A percentile compares a stretch with the other conserved stretches of the same genome.
Evolutionary conservation across 2,329 filamentous ascomycete species (phyloP).

Genomic region (Fusarium nodosum): DNA sequence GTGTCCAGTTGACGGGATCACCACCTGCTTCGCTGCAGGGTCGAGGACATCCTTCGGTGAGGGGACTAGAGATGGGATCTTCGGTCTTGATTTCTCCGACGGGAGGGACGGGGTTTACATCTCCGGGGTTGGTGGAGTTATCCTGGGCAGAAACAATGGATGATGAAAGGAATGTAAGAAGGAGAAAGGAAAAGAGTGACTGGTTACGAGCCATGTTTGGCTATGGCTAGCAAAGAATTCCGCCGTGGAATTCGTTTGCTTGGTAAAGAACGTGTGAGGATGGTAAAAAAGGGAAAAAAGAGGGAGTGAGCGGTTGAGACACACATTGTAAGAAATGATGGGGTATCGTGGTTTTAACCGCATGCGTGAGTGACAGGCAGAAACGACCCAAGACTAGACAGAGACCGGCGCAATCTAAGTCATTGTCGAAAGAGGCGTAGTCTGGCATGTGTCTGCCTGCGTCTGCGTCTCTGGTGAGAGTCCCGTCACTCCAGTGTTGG

Average conservation of each 20-base stretch:
- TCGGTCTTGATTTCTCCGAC: constrained; percentile 44
- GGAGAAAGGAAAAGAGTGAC: constrained; percentile 45
- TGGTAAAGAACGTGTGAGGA: constrained; percentile 8
- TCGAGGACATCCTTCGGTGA: constrained; percentile 46
- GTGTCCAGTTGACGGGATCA: constrained; percentile 46
- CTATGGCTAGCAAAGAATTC: constrained; percentile 14
- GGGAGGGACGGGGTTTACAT: constrained; percentile 41
- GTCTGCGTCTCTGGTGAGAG: constrained; percentile 22
- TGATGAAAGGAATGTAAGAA: constrained; percentile 37
- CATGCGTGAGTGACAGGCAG: background rate
- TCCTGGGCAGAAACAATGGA: constrained; percentile 20
- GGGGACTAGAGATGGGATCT: constrained; percentile 45
- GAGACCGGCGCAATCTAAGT: constrained; percentile 10
- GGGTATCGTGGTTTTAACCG: constrained; percentile 29
- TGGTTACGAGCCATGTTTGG: constrained; percentile 40
- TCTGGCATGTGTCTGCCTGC: constrained; percentile 40
- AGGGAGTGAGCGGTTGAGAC: constrained; percentile 13
- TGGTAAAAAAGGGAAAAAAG: background rate
- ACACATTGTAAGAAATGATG: background rate
- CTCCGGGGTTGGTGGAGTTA: constrained; percentile 30
- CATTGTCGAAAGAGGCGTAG: constrained; percentile 29
- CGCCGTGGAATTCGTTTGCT: background rate
- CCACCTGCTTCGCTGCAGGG: constrained; percentile 36
- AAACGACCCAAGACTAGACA: background rate
- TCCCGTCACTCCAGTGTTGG: constrained; percentile 4